Conservation (phyloP, 306 rosid species). For the Trifolium repens region DNA sequence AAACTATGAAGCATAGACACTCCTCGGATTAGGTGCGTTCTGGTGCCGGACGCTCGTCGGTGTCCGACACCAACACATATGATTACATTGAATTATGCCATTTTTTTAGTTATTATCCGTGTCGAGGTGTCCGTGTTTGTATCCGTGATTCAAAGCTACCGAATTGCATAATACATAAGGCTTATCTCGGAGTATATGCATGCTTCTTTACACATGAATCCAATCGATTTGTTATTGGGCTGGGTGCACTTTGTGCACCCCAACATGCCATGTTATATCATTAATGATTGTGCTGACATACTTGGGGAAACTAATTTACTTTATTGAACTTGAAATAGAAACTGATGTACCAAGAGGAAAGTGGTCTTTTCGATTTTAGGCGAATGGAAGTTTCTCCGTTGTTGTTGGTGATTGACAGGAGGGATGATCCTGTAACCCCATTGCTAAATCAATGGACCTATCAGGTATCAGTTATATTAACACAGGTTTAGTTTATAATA, state of each 20-base stretch:
- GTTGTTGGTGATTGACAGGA: conserved; percentile 92
- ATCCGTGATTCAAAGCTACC: no score
- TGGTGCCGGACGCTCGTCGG: no score
- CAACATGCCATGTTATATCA: conserved; percentile 32
- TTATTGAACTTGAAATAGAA: conserved; percentile 67
- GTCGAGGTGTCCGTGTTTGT: no score
- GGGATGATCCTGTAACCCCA: conserved; percentile 95
- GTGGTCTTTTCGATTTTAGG: conserved; percentile 93
- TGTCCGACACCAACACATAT: no score
- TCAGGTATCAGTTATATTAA: conserved; percentile 62
- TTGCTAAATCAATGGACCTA: conserved; percentile 96
- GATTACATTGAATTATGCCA: no score
- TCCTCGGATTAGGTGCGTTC: no score
- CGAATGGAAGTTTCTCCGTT: conserved; percentile 87
- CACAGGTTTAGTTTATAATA: conserved; percentile 26
- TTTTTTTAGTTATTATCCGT: no score
- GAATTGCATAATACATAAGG: conserved; percentile 11
- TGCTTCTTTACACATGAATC: conserved; percentile 23
- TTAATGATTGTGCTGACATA: conserved; percentile 31
- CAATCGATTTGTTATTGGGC: conserved; percentile 36
- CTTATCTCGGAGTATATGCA: conserved; percentile 5
- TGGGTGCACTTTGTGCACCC: conserved; percentile 19
- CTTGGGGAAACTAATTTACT: conserved; percentile 43
- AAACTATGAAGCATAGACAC: background rate
- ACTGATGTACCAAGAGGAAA: conserved; percentile 94